Percentiles rank a stretch among this genome's conserved stretches.
Conservation (phyloP, 331 rosid genomes). For the Saraca asoca region DNA sequence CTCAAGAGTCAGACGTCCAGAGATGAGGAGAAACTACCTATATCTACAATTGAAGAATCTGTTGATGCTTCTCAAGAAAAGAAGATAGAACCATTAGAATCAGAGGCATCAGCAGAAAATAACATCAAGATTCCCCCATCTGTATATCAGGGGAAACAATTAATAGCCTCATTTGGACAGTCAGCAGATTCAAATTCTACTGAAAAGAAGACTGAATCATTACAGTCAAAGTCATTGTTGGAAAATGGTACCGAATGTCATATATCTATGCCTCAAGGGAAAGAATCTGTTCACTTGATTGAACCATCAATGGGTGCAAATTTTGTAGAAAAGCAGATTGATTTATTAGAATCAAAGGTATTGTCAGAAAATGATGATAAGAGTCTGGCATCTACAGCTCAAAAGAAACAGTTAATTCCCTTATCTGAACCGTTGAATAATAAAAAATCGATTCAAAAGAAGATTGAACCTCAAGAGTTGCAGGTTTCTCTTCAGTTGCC, state of each 20-base stretch:
- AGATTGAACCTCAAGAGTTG: conserved; percentile 57
- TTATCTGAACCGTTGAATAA: conserved; percentile 23
- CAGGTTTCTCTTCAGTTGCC: conserved; percentile 60
- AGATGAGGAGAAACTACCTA: conserved; percentile 20
- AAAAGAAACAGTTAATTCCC: conserved; percentile 33
- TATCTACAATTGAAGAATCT: conserved; percentile 13
- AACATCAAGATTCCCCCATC: conserved; percentile 13
- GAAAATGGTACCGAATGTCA: conserved; percentile 22
- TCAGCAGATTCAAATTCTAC: conserved; percentile 30
- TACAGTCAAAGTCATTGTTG: conserved; percentile 26
- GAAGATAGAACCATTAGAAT: conserved; percentile 27
- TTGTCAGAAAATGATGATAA: conserved; percentile 31
- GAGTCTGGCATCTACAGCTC: conserved; percentile 27
- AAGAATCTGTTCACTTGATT: not conserved
- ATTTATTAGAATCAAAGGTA: conserved; percentile 31
- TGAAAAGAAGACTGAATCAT: conserved; percentile 16
- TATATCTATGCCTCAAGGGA: conserved; percentile 1
- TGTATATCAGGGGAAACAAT: conserved; percentile 20
- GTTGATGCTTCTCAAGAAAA: conserved; percentile 1
- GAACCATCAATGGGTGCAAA: conserved; percentile 17
- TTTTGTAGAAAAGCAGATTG: conserved; percentile 5
- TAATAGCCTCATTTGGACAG: conserved; percentile 17
- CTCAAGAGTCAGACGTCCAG: conserved; percentile 20
- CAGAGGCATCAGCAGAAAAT: conserved; percentile 19
- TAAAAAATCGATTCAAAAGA: conserved; percentile 35